These are phyloP conservation scores for Lipomyces anomalus DNA, from an alignment of 805 yeast genomes.

Conservation along the genomic window DNA sequence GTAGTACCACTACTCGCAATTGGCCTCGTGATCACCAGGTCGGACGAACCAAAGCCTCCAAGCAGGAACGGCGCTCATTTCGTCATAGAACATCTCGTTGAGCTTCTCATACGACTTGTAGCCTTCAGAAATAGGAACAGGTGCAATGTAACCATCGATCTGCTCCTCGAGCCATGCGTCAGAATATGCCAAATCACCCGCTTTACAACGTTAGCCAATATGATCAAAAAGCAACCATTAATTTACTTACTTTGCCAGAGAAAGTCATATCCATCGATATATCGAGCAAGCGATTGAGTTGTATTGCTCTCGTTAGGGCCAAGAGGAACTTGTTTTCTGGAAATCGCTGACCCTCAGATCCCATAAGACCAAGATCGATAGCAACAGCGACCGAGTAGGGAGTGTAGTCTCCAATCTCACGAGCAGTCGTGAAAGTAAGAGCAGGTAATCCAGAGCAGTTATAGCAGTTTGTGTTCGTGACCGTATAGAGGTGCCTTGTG, in stretches of 20 bases:
- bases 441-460: slow-evolving; percentile 13
- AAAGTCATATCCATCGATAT: slow-evolving; percentile 18
- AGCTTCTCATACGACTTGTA: slow-evolving; percentile 10
- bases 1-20: slow-evolving; percentile 15
- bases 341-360: slow-evolving; percentile 11
- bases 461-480: slow-evolving; percentile 23
- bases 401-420: slow-evolving; percentile 18
- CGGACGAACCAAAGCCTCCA: slow-evolving; percentile 24
- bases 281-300: slow-evolving; percentile 21
- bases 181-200: slow-evolving; percentile 33
- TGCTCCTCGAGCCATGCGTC: slow-evolving; percentile 30
- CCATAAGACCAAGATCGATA: slow-evolving; percentile 24
- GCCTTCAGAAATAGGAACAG: slow-evolving; percentile 11
- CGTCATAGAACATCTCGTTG: slow-evolving; percentile 22
- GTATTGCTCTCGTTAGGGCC: slow-evolving; percentile 13
- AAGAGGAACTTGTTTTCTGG: not conserved
- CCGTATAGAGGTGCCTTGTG: slow-evolving; percentile 30
- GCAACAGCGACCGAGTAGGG: slow-evolving; percentile 20
- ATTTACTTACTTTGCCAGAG: too few species aligned
- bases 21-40: slow-evolving; percentile 30
- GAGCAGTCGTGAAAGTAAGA: slow-evolving; percentile 21
- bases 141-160: slow-evolving; percentile 6
- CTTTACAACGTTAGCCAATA: too few species aligned
- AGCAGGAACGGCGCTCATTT: slow-evolving; percentile 20
- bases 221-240: too few species aligned